Base-by-base conservation (phyloP, 2,329 filamentous ascomycete genomes). In the Scytalidium sp. region DNA sequence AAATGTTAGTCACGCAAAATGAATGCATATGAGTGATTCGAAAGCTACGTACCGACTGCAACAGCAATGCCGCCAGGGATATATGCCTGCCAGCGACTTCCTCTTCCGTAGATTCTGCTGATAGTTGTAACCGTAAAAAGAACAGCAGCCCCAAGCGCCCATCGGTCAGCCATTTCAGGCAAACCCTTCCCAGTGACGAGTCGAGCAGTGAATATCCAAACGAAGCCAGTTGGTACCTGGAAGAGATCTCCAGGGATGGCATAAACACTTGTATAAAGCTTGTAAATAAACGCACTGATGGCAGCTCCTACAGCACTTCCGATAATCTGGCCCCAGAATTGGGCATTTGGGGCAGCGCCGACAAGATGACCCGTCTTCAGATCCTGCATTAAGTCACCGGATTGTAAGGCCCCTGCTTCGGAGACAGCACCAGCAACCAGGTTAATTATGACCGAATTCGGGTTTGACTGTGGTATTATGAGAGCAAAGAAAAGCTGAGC, bases 201-300 rank as follows among this genome's bases (percentile, higher is more conserved):
- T 15, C 94, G 79, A 1, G 94, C 93, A 0, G 94, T 99, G 67
- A 97, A 97, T 47, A 99, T 88, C 94, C 94, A 99, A 4, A 99
- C 92, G 65, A 93, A 97, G 1, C 85, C 93, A 0, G 94, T 97
- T 0, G 94, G 94, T 1, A 96, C 91, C 64, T 96, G 88, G 67
- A 99, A 97, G 47, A 97, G 74, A 9, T 90, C 85, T 0, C 92
- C 90, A 0, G 94, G 94, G 5, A 99, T 87, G 36, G 84, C 76
- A 63, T 99, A 99, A 1, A 97, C 92, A 27, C 81, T 85, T 2
- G 91, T 93, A 64, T 99, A 99, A 13, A 97, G 74, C 51, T 85
- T 85, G 67, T 99, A 99, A 2, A 97, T 87, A 3, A 87, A 80
- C 0, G 93, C 91, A 52, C 88, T 93, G 5, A 96, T 79, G 10